Evolutionary conservation across 2,329 filamentous ascomycete species (phyloP).

Genomic region (Fusarium drepaniforme): DNA sequence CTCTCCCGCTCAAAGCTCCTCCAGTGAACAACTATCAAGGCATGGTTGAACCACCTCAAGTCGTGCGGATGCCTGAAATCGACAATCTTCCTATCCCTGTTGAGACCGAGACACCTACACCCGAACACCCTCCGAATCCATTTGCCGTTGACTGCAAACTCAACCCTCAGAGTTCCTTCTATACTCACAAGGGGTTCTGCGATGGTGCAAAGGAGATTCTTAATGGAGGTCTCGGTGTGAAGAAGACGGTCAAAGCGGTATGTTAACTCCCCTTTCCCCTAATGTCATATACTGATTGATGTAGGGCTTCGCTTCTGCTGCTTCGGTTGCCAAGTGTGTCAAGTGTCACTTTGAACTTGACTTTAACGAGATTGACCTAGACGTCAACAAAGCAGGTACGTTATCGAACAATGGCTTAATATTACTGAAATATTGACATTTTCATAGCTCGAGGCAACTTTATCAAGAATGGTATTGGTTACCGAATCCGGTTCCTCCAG

Average conservation of each 20-base stretch:
- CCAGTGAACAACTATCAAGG: conserved; percentile 34
- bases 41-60: conserved; percentile 13
- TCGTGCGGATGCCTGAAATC: conserved; percentile 22
- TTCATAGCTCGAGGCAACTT: conserved; percentile 60
- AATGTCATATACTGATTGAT: conserved; percentile 4
- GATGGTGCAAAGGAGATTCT: conserved; percentile 64
- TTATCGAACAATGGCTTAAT: background rate
- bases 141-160: conserved; percentile 56
- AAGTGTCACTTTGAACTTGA: conserved; percentile 67
- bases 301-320: conserved; percentile 56
- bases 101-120: conserved; percentile 27
- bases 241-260: conserved; percentile 63
- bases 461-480: conserved; percentile 59
- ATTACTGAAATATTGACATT: conserved; percentile 21
- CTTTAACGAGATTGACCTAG: conserved; percentile 64
- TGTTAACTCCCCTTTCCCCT: conserved; percentile 25
- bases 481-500: conserved; percentile 66
- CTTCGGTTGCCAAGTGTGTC: conserved; percentile 63
- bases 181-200: conserved; percentile 66
- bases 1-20: conserved; percentile 27
- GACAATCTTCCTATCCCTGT: conserved; percentile 45
- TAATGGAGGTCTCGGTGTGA: conserved; percentile 62
- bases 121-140: conserved; percentile 33
- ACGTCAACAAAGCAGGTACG: conserved; percentile 63
- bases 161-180: conserved; percentile 61